A percentile compares a stretch with the other conserved stretches of the same genome.
Evolutionary conservation across 2,329 filamentous ascomycete species (phyloP).

Genomic region (Colletotrichum karsti): DNA sequence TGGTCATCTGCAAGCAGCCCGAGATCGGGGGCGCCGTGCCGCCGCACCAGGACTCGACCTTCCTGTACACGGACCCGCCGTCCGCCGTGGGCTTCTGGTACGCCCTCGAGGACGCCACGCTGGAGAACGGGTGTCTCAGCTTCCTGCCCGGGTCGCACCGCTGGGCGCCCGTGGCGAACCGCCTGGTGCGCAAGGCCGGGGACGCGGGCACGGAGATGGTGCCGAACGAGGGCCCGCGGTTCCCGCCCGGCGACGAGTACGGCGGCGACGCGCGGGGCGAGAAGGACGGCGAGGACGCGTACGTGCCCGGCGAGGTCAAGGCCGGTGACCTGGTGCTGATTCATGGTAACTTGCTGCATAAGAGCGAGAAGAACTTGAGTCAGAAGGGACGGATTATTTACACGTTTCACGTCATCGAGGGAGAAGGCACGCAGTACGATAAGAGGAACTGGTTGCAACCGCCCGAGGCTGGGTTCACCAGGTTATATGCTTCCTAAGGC

Average conservation of each 20-base stretch:
- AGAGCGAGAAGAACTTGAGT: slow-evolving; percentile 93
- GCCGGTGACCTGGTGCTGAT: slow-evolving; percentile 92
- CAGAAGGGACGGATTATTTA: slow-evolving; percentile 91
- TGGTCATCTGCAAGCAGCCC: slow-evolving; percentile 98
- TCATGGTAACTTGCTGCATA: slow-evolving; percentile 94
- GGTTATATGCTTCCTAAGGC: slow-evolving; percentile 53
- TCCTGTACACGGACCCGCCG: slow-evolving; percentile 89
- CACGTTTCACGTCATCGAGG: slow-evolving; percentile 97
- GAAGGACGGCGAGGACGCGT: slow-evolving; percentile 61
- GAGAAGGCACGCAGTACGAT: slow-evolving; percentile 78
- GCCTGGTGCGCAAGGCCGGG: slow-evolving; percentile 75
- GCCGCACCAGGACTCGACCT: slow-evolving; percentile 91
- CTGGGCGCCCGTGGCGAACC: slow-evolving; percentile 73
- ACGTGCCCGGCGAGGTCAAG: slow-evolving; percentile 87
- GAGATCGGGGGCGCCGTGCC: slow-evolving; percentile 93
- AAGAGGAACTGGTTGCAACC: slow-evolving; percentile 93
- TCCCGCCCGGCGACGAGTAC: slow-evolving; percentile 64
- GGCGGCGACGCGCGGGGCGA: slow-evolving; percentile 55
- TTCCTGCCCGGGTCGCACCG: slow-evolving; percentile 86
- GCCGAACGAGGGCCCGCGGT: slow-evolving; percentile 70
- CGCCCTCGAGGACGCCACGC: slow-evolving; percentile 89
- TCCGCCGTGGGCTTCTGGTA: slow-evolving; percentile 97
- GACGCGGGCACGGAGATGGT: slow-evolving; percentile 73
- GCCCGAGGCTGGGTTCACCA: slow-evolving; percentile 80
- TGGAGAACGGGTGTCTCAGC: slow-evolving; percentile 86